phyloP scores from a whole-genome alignment of 179 eudicot genomes.

The Beta corolliflora region DNA sequence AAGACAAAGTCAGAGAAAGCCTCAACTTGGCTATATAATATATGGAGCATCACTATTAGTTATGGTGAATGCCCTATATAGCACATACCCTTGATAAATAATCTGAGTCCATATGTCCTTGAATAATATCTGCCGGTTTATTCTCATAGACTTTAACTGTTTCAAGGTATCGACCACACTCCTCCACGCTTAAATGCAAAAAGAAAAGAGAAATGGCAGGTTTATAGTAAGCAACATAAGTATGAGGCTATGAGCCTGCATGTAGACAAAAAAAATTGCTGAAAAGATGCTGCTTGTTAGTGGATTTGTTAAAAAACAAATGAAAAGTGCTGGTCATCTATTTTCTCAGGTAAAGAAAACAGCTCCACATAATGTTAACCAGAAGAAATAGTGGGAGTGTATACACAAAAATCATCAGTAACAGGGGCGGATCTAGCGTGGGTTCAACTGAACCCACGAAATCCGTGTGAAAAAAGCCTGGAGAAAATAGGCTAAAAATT shows the following conservation, averaged over 20 bases:
- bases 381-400: background rate
- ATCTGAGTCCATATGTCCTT: constrained; percentile 88
- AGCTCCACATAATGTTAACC: background rate
- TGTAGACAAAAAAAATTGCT: background rate
- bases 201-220: background rate
- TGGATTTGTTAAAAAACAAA: background rate
- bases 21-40: background rate
- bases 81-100: constrained; percentile 74
- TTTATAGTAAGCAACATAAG: background rate
- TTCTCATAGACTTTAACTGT: constrained; percentile 89
- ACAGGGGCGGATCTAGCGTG: background rate
- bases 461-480: no score
- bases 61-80: background rate
- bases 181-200: constrained; percentile 70
- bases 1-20: background rate
- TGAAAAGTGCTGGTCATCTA: background rate
- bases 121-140: constrained; percentile 93
- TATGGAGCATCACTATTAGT: background rate
- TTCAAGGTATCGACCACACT: constrained; percentile 94
- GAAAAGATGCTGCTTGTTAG: background rate
- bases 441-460: no score
- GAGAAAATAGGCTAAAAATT: no score
- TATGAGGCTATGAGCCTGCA: background rate
- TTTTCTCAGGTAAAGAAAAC: no score
- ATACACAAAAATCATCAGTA: background rate